phyloP scores from a whole-genome alignment of 192 early-diverging fungal genomes.

The Backusella luteola region DNA sequence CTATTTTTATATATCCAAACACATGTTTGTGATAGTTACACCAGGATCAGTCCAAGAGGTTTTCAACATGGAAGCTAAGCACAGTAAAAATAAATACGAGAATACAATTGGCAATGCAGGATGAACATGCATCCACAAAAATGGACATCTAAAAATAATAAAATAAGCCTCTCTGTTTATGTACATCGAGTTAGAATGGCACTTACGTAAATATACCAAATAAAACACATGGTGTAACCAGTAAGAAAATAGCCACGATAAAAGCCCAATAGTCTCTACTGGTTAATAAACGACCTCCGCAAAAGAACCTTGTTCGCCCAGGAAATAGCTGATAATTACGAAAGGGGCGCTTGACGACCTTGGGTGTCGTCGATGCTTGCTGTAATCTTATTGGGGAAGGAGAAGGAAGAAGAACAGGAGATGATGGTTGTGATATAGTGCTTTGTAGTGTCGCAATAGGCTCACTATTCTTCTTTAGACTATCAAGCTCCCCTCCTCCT shows the following conservation, averaged over 20 bases:
- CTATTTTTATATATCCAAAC: not conserved
- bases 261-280: slow-evolving; percentile 65
- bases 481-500: not conserved
- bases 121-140: slow-evolving; percentile 58
- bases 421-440: not conserved
- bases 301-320: slow-evolving; percentile 59
- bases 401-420: slow-evolving; percentile 2
- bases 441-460: not conserved
- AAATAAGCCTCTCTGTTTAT: not conserved
- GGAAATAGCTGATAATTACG: slow-evolving; percentile 52
- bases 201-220: slow-evolving; percentile 58
- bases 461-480: slow-evolving; percentile 6
- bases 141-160: slow-evolving; percentile 52
- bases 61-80: slow-evolving; percentile 67
- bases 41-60: slow-evolving; percentile 77
- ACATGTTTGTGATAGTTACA: slow-evolving; percentile 24
- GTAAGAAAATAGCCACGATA: slow-evolving; percentile 50
- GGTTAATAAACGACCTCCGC: slow-evolving; percentile 63
- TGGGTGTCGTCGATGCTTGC: not conserved
- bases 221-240: slow-evolving; percentile 55
- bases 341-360: not conserved
- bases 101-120: slow-evolving; percentile 68
- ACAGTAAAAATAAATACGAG: slow-evolving; percentile 61
- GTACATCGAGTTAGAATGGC: not conserved
- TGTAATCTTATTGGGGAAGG: not conserved